Percentiles rank a stretch among this genome's conserved stretches.
Conservation (phyloP, 2,329 filamentous ascomycete genomes). For the Cytospora mali region DNA sequence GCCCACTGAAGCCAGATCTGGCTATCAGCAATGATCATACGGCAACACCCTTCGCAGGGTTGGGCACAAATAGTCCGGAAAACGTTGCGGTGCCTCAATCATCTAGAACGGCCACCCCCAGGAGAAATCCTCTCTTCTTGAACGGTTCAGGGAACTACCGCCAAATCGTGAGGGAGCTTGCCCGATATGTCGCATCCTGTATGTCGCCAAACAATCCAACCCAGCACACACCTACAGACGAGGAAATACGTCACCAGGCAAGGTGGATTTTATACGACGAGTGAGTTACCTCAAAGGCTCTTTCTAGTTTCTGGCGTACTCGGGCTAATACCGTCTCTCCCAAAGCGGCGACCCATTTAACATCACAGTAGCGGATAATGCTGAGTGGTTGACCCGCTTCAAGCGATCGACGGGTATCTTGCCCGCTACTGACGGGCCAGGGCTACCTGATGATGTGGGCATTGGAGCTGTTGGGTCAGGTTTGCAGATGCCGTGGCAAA, state of each 20-base stretch:
- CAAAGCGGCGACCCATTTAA: constrained; percentile 65
- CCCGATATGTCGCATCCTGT: constrained; percentile 53
- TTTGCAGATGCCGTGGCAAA: constrained; percentile 1
- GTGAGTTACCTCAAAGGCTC: constrained; percentile 42
- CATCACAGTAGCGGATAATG: constrained; percentile 64
- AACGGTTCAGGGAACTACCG: constrained; percentile 64
- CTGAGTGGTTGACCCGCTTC: constrained; percentile 65
- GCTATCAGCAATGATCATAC: background rate
- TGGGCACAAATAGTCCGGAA: constrained; percentile 4
- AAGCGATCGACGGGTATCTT: constrained; percentile 60
- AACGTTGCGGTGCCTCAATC: constrained; percentile 5
- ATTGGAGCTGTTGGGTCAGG: constrained; percentile 1
- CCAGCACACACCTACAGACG: constrained; percentile 59
- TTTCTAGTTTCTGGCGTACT: background rate
- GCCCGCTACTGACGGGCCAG: constrained; percentile 51
- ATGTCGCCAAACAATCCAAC: constrained; percentile 64
- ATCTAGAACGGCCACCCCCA: background rate
- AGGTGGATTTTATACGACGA: constrained; percentile 66
- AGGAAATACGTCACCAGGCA: constrained; percentile 66
- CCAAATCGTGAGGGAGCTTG: constrained; percentile 56
- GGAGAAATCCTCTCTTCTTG: constrained; percentile 48
- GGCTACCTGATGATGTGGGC: constrained; percentile 41
- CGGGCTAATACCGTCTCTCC: background rate
- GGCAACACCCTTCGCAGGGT: background rate
- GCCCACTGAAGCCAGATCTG: background rate